Percentiles rank a stretch among this genome's conserved stretches.
These are phyloP conservation scores for Trichoderma sp. DNA, from an alignment of 2,329 filamentous ascomycete genomes.

Conservation along the genomic window DNA sequence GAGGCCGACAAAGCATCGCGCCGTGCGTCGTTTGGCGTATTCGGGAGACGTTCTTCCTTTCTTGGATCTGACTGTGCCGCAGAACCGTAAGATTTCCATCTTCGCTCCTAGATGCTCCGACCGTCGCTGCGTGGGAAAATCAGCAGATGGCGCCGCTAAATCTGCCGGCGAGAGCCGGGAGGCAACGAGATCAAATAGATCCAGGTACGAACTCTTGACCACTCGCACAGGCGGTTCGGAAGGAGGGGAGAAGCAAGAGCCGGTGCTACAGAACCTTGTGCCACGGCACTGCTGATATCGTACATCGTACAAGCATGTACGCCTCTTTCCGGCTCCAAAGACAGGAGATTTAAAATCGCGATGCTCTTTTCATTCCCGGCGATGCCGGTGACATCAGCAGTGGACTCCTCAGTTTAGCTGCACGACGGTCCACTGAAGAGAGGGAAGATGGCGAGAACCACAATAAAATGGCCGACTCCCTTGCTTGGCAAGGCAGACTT, in stretches of 20 bases:
- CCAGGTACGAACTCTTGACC: slow-evolving; percentile 6
- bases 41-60: background rate
- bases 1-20: background rate
- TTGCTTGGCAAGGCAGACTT: slow-evolving; percentile 25
- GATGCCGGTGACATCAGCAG: slow-evolving; percentile 24
- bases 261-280: slow-evolving; percentile 10
- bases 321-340: background rate
- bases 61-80: slow-evolving; percentile 21
- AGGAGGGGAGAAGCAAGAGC: background rate
- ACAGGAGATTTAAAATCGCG: background rate
- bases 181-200: background rate
- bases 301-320: background rate
- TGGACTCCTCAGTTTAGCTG: slow-evolving; percentile 1
- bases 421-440: slow-evolving; percentile 10
- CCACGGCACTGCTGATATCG: background rate
- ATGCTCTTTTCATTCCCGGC: slow-evolving; percentile 21
- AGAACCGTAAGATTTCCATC: background rate
- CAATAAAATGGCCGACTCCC: slow-evolving; percentile 6
- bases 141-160: slow-evolving; percentile 15
- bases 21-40: slow-evolving; percentile 1
- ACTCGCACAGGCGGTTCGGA: background rate
- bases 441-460: slow-evolving; percentile 6
- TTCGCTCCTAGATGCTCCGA: background rate
- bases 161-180: slow-evolving; percentile 13
- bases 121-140: background rate